Evolutionary conservation across 306 rosid species (phyloP).

Genomic region (Canavalia gladiata): DNA sequence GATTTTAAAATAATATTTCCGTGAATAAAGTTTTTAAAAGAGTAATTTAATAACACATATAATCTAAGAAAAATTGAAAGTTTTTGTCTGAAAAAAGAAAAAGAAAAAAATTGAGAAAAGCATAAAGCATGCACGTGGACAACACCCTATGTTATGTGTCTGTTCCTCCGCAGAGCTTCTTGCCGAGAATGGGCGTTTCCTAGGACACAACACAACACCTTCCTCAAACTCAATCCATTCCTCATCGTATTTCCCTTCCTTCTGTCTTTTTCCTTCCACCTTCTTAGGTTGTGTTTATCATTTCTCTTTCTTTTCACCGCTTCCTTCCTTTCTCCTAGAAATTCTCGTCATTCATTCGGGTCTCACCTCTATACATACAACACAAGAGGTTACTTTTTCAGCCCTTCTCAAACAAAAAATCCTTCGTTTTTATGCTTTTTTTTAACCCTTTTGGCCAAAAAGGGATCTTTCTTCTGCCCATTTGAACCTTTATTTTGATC

Average conservation of each 20-base stretch:
- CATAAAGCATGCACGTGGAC: constrained; percentile 34
- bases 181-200: constrained; percentile 46
- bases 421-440: constrained; percentile 22
- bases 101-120: not conserved
- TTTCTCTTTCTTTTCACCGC: not conserved
- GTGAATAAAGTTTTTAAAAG: too few relatives aligned
- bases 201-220: not conserved
- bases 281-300: constrained; percentile 10
- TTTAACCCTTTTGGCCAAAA: constrained; percentile 37
- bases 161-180: constrained; percentile 20
- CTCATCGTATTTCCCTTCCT: constrained; percentile 31
- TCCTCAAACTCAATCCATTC: constrained; percentile 44
- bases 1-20: too few relatives aligned
- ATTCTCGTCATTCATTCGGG: constrained; percentile 29
- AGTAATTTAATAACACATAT: too few relatives aligned
- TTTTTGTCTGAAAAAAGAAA: too few relatives aligned
- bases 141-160: constrained; percentile 41
- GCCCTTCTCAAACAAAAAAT: not conserved
- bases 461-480: constrained; percentile 28
- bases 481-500: constrained; percentile 28
- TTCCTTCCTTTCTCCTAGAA: not conserved
- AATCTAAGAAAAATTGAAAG: too few relatives aligned
- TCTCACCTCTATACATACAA: too few relatives aligned
- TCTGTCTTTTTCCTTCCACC: not conserved
- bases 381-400: too few relatives aligned